Percentiles rank a stretch among this genome's conserved stretches.
phyloP scores from a whole-genome alignment of 2,329 filamentous ascomycete species.

The Escovopsis sp. region DNA sequence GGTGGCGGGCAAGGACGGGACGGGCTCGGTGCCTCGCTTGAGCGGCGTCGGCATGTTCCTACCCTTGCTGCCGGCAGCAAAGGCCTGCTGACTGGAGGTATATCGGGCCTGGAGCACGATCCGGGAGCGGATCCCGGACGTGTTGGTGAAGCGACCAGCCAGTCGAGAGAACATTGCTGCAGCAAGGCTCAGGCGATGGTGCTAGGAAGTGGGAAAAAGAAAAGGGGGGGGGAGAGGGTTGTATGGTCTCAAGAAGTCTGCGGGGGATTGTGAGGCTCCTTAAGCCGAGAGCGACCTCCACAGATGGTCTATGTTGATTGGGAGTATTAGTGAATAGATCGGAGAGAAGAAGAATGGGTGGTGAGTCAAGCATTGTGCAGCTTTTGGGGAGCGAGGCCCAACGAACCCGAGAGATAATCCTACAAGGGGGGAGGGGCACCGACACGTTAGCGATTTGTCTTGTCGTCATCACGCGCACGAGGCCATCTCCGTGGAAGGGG shows the following conservation, averaged over 20 bases:
- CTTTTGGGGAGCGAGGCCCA: conserved; percentile 3
- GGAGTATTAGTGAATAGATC: conserved; percentile 6
- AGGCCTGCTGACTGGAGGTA: conserved; percentile 18
- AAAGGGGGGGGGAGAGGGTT: neutral
- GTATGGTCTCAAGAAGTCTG: neutral
- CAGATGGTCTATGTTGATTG: conserved; percentile 22
- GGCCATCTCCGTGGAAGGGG: neutral
- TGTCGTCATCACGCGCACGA: neutral
- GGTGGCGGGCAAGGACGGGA: conserved; percentile 50
- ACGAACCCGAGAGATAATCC: conserved; percentile 66
- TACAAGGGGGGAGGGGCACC: conserved; percentile 16
- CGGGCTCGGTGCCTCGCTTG: conserved; percentile 47
- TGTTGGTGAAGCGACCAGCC: conserved; percentile 36
- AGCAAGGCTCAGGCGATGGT: neutral
- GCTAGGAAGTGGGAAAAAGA: neutral
- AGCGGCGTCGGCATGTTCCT: conserved; percentile 48
- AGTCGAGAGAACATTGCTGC: conserved; percentile 46
- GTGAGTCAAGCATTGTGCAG: conserved; percentile 23
- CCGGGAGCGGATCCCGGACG: conserved; percentile 28
- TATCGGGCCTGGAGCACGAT: conserved; percentile 24
- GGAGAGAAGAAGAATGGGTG: conserved; percentile 7
- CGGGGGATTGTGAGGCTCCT: conserved; percentile 3
- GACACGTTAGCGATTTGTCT: conserved; percentile 2
- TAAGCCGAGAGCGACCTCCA: conserved; percentile 26
- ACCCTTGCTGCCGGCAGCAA: conserved; percentile 54